A percentile compares a stretch with the other conserved stretches of the same genome.
phyloP scores from a whole-genome alignment of 2,329 filamentous ascomycete genomes.

The Coniochaeta hoffmannii region DNA sequence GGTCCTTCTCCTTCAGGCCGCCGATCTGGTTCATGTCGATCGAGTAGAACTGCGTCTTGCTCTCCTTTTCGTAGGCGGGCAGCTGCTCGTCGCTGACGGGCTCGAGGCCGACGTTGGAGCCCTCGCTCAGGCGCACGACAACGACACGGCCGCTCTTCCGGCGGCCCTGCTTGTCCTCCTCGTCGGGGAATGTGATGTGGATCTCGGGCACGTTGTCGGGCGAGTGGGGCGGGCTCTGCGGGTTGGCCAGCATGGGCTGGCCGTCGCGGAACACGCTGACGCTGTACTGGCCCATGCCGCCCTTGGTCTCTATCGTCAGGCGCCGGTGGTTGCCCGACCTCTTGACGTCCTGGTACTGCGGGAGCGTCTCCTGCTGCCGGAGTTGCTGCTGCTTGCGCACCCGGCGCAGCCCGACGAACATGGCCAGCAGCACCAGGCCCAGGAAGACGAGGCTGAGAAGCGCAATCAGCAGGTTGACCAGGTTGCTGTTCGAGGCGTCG shows the following conservation, averaged over 20 bases:
- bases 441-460: constrained; percentile 73
- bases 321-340: constrained; percentile 43
- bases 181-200: constrained; percentile 95
- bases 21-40: constrained; percentile 93
- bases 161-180: constrained; percentile 80
- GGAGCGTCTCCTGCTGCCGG: constrained; percentile 45
- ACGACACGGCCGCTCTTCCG: constrained; percentile 81
- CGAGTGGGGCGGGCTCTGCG: constrained; percentile 65
- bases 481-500: constrained; percentile 35
- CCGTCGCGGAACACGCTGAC: constrained; percentile 76
- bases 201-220: constrained; percentile 89
- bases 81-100: constrained; percentile 74
- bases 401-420: constrained; percentile 67
- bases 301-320: constrained; percentile 51
- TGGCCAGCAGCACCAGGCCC: constrained; percentile 58
- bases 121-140: constrained; percentile 75
- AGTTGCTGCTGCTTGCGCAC: constrained; percentile 41
- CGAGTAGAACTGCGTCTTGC: constrained; percentile 76
- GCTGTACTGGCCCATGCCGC: constrained; percentile 48
- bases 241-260: constrained; percentile 66
- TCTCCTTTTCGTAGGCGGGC: constrained; percentile 82
- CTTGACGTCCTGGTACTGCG: constrained; percentile 49
- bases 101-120: constrained; percentile 80
- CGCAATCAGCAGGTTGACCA: constrained; percentile 71
- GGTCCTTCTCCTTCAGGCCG: constrained; percentile 83